Conservation (phyloP, 148 eudicot genomes). For the Polygonum maritimum region DNA sequence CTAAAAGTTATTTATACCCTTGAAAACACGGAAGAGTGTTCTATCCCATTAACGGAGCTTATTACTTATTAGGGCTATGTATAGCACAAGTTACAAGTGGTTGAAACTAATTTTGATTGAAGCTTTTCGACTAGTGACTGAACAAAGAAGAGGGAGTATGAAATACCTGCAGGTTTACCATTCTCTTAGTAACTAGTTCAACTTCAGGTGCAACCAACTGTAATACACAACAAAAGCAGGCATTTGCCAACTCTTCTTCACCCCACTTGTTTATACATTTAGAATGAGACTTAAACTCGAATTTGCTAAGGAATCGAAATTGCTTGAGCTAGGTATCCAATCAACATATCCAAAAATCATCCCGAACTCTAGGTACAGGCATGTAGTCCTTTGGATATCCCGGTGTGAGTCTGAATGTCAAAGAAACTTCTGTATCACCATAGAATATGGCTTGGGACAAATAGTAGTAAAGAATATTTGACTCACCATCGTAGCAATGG, state of each 20-base stretch:
- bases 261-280: background rate
- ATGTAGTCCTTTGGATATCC: background rate
- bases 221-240: background rate
- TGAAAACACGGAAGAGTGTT: too few species aligned
- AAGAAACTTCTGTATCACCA: background rate
- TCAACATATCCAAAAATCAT: background rate
- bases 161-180: background rate
- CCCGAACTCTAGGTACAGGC: background rate
- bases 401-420: background rate
- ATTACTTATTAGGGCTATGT: too few species aligned
- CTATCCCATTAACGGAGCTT: too few species aligned
- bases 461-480: background rate
- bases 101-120: too few species aligned
- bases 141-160: background rate
- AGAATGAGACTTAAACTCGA: background rate
- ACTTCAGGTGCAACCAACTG: background rate
- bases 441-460: background rate
- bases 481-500: background rate
- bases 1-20: too few species aligned
- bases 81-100: too few species aligned
- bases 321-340: background rate
- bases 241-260: background rate
- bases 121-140: background rate
- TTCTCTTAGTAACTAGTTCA: background rate
- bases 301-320: background rate